A percentile compares a stretch with the other conserved stretches of the same genome.
Conservation (phyloP, 1,284 basidiomycete genomes). For the Dichomitus squalens region DNA sequence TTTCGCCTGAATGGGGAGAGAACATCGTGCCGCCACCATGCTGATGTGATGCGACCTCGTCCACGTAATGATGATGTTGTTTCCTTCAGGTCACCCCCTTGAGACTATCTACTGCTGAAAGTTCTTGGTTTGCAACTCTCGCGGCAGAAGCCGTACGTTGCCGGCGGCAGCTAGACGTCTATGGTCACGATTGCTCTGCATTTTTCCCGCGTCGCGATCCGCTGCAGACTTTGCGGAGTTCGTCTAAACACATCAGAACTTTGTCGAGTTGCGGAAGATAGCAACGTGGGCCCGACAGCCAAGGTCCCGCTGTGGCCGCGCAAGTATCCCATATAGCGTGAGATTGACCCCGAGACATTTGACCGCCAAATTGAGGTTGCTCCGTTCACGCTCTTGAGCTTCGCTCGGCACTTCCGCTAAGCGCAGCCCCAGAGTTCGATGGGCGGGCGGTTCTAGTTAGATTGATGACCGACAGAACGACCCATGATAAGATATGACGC, state of each 20-base stretch:
- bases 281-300: constrained; percentile 17
- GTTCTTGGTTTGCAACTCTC: constrained; percentile 16
- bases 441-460: constrained; percentile 22
- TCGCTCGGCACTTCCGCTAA: constrained; percentile 18
- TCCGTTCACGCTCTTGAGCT: constrained; percentile 24
- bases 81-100: constrained; percentile 6
- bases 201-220: constrained; percentile 5
- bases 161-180: constrained; percentile 15
- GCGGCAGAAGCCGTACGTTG: constrained; percentile 19
- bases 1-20: constrained; percentile 14
- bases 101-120: constrained; percentile 7
- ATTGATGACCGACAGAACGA: constrained; percentile 25
- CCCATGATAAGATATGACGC: constrained; percentile 20
- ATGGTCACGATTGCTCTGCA: constrained; percentile 11
- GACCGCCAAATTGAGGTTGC: constrained; percentile 24
- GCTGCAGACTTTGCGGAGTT: constrained; percentile 14
- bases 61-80: constrained; percentile 21
- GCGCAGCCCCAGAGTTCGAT: constrained; percentile 25
- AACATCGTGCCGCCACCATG: constrained; percentile 28
- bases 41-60: constrained; percentile 19
- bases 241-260: constrained; percentile 5
- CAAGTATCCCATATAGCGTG: constrained; percentile 21
- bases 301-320: constrained; percentile 13
- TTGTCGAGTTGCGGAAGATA: constrained; percentile 20
- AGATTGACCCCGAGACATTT: constrained; percentile 21